Base-by-base conservation (phyloP, 208 protist species). In the Leishmania braziliensis region DNA sequence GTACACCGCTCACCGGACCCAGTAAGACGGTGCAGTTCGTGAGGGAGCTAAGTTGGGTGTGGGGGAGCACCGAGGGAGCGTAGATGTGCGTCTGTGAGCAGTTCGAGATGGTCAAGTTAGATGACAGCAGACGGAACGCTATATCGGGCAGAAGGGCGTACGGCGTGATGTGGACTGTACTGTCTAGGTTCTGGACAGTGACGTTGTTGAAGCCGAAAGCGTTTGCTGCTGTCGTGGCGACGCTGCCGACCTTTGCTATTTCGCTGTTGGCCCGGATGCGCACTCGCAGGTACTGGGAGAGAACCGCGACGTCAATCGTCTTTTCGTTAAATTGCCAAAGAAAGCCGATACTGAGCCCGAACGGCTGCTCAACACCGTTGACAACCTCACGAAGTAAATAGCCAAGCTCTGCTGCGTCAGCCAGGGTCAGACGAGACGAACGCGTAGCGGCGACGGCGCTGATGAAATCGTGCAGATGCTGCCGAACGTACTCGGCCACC, bases 211-310 rank as follows among this genome's bases (percentile, higher is more conserved):
- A 87, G 89, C 91, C 65, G 79, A 86, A 68, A 2, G 63, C 65
- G 66, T 86, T 86, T 5, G 78, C 77, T 36, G 77, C 53, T 8
- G 48, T 48, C 2, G 46, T 4, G 23, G 82, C 62, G 74, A 18
- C 48, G 33, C 82, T 70, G 36, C 75, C 46, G 20, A 54, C 65
- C 39, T 77, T 82, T 29, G 82, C 82, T 3, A 97, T 79, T 33
- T 96, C 92, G 80, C 80, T 87, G 53, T 92, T 86, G 39, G 89
- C 60, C 62, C 94, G 84, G 68, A 98, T 94, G 63, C 93, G 92
- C 56, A 92, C 88, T 29, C 95, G 95, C 83, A 98, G 93, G 82
- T 95, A 98, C 87, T 98, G 95, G 23, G 93, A 92, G 3, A 98
- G 84, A 29, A 96, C 87, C 29, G 93, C 91, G 20, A 96, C 88